Evolutionary conservation across 441 rosid species (phyloP).

Genomic region (Bocquillonia castaneifolia): DNA sequence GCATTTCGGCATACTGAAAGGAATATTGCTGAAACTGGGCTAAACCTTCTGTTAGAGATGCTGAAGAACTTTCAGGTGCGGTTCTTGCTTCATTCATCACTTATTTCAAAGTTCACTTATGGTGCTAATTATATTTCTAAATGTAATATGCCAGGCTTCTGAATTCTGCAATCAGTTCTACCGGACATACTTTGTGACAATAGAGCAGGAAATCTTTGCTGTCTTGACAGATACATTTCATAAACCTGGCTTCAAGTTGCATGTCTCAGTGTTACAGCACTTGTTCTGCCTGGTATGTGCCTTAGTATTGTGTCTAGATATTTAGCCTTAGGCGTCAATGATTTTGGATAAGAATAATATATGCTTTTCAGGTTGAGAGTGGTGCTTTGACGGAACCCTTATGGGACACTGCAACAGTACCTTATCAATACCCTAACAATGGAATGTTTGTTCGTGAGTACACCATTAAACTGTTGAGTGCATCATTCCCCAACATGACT

Average conservation of each 20-base stretch:
- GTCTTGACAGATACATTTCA: constrained; percentile 97
- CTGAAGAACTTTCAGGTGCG: constrained; percentile 89
- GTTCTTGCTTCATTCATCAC: constrained; percentile 10
- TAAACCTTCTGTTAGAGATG: constrained; percentile 88
- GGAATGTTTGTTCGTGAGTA: constrained; percentile 76
- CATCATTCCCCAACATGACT: constrained; percentile 99
- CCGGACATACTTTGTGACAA: constrained; percentile 66
- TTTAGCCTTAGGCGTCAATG: not conserved
- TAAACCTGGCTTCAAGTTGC: constrained; percentile 99
- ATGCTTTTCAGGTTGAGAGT: constrained; percentile 65
- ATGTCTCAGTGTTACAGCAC: constrained; percentile 83
- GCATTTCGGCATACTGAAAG: constrained; percentile 99
- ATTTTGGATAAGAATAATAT: not conserved
- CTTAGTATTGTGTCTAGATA: constrained; percentile 2
- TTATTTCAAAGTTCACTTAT: not conserved
- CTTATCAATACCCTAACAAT: constrained; percentile 72
- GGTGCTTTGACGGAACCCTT: constrained; percentile 81
- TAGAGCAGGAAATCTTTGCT: constrained; percentile 96
- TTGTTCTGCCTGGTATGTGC: constrained; percentile 71
- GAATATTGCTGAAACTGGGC: constrained; percentile 97
- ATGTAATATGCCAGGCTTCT: constrained; percentile 49
- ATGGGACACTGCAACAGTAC: constrained; percentile 78
- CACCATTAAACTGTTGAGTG: constrained; percentile 86
- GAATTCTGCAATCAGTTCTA: constrained; percentile 86
- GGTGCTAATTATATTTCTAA: constrained; percentile 22